Percentiles rank a stretch among this genome's conserved stretches.
Conservation (phyloP, 2,329 filamentous ascomycete species). For the Aspergillus uvarum region DNA sequence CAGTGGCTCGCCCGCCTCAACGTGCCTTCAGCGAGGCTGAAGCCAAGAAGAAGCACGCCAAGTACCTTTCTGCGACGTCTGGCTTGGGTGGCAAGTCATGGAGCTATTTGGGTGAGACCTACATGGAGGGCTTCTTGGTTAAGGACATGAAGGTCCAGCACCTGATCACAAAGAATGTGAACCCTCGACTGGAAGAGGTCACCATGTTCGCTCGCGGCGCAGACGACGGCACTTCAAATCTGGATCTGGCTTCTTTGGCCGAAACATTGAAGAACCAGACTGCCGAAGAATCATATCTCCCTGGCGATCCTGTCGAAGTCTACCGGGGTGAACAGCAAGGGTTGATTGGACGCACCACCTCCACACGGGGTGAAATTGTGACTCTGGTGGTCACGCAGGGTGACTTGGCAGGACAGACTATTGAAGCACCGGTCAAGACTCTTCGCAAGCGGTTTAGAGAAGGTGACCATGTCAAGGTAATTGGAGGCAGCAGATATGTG, state of each 20-base stretch:
- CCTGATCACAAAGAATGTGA: conserved; percentile 83
- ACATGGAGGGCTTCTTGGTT: conserved; percentile 87
- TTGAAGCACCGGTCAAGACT: conserved; percentile 89
- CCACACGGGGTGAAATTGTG: conserved; percentile 88
- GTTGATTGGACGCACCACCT: conserved; percentile 78
- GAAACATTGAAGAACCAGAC: conserved; percentile 84
- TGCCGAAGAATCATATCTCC: conserved; percentile 78
- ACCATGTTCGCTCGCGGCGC: conserved; percentile 87
- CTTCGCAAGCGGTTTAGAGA: conserved; percentile 88
- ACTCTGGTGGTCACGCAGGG: conserved; percentile 83
- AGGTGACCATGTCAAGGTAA: conserved; percentile 98
- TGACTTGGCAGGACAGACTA: conserved; percentile 74
- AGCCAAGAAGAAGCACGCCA: conserved; percentile 81
- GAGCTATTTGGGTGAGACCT: conserved; percentile 84
- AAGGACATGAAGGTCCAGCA: conserved; percentile 91
- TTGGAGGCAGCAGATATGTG: conserved; percentile 88
- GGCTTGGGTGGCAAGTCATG: conserved; percentile 66
- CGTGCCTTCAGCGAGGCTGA: conserved; percentile 90
- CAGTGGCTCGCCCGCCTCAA: conserved; percentile 73
- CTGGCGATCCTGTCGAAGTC: conserved; percentile 94
- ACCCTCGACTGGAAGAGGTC: conserved; percentile 90
- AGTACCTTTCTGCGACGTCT: conserved; percentile 55
- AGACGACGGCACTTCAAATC: conserved; percentile 88
- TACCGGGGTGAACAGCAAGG: conserved; percentile 94
- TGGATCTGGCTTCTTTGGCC: conserved; percentile 87